Base-by-base conservation (phyloP, 2,329 filamentous ascomycete genomes). In the Trichoderma guizhouense region DNA sequence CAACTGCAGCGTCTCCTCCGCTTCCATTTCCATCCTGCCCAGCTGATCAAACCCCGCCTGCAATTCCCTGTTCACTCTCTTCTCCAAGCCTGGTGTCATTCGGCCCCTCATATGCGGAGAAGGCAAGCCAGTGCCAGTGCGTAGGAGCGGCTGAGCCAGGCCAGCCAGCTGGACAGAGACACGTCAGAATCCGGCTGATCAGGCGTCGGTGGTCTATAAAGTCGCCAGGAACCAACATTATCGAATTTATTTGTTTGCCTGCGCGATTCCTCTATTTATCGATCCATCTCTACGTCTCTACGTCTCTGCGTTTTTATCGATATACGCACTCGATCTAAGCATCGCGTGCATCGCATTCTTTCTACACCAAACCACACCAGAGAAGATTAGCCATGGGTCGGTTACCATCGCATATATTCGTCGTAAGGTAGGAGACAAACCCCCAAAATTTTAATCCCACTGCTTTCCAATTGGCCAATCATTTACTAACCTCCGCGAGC, bases 351-450 rank as follows among this genome's bases (percentile, higher is more conserved):
- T 21, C 57, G 14, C 26, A 26, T 53, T 5, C 21, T 26, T 58
- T n/a, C 55, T 30, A 12, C 28, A n/a, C 28, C 18, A 18, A 11
- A 21, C 2, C 9, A 21, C 28, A 11, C 28, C 14, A 34, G 9
- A 32, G 7, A 60, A 28, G 18, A 36, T 9, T 24, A 71, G 76
- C 72, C 64, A 83, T 83, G 81, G 81, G 79, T 65, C 77, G 76
- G 61, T 81, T 81, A 65, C 82, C 83, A 43, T 82, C 82, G 32
- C 82, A 82, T 74, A 78, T 84, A 65, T 84, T 84, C 72, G 82
- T 84, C 74, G 81, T 84, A 36, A 83, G 85, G 83, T 81, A 72
- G 34, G 79, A 73, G 7, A 24, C 34, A 32, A 51, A 39, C 15
- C 7, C 24, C 30, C 24, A 51, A 21, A 5, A 5, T 15, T 21